Evolutionary conservation across 176 grass and related monocot genomes (phyloP).

Genomic region (Chrysopogon serrulatus): DNA sequence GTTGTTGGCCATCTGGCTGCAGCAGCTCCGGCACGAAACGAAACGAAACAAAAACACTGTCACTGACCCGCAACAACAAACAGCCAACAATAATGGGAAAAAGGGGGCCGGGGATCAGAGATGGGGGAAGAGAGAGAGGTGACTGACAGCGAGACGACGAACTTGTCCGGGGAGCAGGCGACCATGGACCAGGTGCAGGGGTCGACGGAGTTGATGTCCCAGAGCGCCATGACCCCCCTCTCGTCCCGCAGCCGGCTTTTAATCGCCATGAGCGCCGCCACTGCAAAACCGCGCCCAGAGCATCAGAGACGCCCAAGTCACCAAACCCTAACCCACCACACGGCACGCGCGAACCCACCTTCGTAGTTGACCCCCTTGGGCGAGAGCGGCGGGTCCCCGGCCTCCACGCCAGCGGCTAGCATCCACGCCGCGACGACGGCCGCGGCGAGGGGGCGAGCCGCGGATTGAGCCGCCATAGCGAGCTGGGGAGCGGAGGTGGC

Average conservation of each 20-base stretch:
- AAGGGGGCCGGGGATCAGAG: background rate
- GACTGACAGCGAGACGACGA: conserved; percentile 81
- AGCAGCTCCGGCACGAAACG: conserved; percentile 31
- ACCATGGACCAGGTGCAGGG: conserved; percentile 99
- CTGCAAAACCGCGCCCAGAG: conserved; percentile 21
- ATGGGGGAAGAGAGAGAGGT: background rate
- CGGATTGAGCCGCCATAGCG: conserved; percentile 20
- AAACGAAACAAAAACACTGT: background rate
- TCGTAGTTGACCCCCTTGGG: conserved; percentile 98
- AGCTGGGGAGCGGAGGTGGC: background rate
- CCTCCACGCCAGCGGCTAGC: background rate
- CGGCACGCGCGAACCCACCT: conserved; percentile 21
- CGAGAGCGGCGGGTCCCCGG: conserved; percentile 78
- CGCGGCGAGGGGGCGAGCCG: background rate
- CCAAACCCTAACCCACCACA: background rate
- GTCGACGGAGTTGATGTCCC: conserved; percentile 98
- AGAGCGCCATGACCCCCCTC: conserved; percentile 59
- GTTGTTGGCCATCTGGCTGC: conserved; percentile 96
- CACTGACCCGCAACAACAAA: background rate
- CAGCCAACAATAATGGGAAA: background rate
- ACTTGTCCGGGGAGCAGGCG: conserved; percentile 74
- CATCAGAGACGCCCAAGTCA: background rate
- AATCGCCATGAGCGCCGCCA: conserved; percentile 91
- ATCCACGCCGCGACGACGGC: background rate
- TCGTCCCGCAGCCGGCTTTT: conserved; percentile 92